These are phyloP conservation scores for Botryosphaeria dothidea DNA, from an alignment of 2,329 filamentous ascomycete genomes.

Conservation along the genomic window DNA sequence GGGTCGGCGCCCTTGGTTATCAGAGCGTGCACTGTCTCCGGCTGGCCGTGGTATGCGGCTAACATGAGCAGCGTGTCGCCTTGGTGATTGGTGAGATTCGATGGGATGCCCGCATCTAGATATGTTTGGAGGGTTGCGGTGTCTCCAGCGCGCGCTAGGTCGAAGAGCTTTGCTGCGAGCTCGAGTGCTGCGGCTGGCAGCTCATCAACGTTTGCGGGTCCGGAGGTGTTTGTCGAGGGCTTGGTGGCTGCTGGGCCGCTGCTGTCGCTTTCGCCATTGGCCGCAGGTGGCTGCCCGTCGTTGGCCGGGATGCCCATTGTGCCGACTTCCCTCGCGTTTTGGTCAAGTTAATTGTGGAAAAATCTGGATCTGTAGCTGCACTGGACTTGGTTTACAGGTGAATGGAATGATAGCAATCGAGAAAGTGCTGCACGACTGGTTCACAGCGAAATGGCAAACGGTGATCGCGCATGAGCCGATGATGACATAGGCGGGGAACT, in stretches of 20 bases:
- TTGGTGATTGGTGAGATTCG: conserved; percentile 71
- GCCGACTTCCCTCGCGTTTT: neutral
- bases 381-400: neutral
- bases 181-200: conserved; percentile 67
- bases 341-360: too few relatives aligned
- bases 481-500: conserved; percentile 12
- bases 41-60: conserved; percentile 68
- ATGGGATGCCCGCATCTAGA: conserved; percentile 64
- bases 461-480: neutral
- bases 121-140: conserved; percentile 62
- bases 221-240: neutral
- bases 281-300: neutral
- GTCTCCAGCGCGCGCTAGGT: conserved; percentile 64
- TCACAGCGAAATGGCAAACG: too few relatives aligned
- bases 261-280: neutral
- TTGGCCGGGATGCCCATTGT: conserved; percentile 18
- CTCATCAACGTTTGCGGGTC: conserved; percentile 22
- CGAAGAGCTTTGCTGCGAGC: conserved; percentile 66
- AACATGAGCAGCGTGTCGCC: conserved; percentile 77
- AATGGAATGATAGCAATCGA: too few relatives aligned
- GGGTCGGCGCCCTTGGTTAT: conserved; percentile 65
- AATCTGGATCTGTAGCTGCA: neutral
- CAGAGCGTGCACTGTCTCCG: conserved; percentile 60
- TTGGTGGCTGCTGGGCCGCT: neutral
- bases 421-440: too few relatives aligned